Evolutionary conservation across 2,329 filamentous ascomycete genomes (phyloP).

Genomic region (Piedraia hortae): DNA sequence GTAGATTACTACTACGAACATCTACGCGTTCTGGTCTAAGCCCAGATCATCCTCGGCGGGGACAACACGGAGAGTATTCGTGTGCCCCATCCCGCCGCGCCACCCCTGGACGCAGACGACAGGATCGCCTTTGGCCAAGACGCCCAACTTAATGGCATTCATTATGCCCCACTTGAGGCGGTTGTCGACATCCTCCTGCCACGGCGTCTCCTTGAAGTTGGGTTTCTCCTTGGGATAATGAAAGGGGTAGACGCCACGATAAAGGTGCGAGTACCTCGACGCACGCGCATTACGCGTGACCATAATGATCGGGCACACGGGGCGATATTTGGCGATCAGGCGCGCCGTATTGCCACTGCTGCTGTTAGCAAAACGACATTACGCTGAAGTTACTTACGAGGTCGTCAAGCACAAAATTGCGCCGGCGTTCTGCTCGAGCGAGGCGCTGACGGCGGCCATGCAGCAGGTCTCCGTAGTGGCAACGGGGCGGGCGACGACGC

Average conservation of each 20-base stretch:
- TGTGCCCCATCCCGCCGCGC: constrained; percentile 79
- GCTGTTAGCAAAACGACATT: constrained; percentile 28
- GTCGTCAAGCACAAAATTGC: constrained; percentile 92
- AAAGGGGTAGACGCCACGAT: constrained; percentile 96
- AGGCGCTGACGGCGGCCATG: constrained; percentile 88
- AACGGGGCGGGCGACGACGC: constrained; percentile 56
- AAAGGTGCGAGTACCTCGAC: constrained; percentile 74
- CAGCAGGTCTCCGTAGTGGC: constrained; percentile 78
- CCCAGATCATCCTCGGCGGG: constrained; percentile 23
- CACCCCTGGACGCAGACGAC: constrained; percentile 72
- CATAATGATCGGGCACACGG: constrained; percentile 98
- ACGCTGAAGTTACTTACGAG: constrained; percentile 29
- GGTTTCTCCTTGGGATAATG: constrained; percentile 79
- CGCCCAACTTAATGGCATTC: constrained; percentile 57
- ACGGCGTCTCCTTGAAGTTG: constrained; percentile 74
- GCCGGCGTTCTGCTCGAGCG: constrained; percentile 83
- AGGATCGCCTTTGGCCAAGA: constrained; percentile 43
- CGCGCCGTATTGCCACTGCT: constrained; percentile 72
- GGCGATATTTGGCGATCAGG: constrained; percentile 91
- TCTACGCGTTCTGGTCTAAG: constrained; percentile 20
- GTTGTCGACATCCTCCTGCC: constrained; percentile 96
- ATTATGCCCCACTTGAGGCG: constrained; percentile 92
- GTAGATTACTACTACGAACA: no score
- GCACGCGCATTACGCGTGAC: constrained; percentile 67
- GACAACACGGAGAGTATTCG: constrained; percentile 41